phyloP scores from a whole-genome alignment of 768 basidiomycete genomes.

The Termitomyces sp. region DNA sequence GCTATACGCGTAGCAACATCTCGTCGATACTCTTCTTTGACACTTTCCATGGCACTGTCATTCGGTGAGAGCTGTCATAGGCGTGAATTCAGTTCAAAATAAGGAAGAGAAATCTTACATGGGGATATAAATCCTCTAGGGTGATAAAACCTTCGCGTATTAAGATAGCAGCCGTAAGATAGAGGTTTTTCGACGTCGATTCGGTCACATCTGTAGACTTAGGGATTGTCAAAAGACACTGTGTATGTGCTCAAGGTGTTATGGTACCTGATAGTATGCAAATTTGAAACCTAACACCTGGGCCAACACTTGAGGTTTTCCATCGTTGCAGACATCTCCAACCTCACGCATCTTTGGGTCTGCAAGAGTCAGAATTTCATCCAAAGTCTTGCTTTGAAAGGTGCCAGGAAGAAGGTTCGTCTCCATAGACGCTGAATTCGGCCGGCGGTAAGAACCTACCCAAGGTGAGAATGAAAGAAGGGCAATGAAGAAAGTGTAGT shows the following conservation, averaged over 20 bases:
- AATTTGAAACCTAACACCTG: conserved; percentile 99
- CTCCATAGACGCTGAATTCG: conserved; percentile 27
- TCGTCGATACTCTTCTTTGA: conserved; percentile 59
- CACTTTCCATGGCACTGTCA: conserved; percentile 71
- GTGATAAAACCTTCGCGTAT: conserved; percentile 88
- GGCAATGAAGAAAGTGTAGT: conserved; percentile 86
- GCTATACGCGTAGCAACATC: conserved; percentile 60
- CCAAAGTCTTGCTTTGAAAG: conserved; percentile 56
- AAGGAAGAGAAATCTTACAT: conserved; percentile 49
- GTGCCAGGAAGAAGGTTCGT: conserved; percentile 30
- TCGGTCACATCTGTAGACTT: conserved; percentile 59
- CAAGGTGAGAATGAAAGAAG: conserved; percentile 86
- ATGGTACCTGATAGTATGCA: conserved; percentile 69
- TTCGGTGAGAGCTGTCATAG: conserved; percentile 55
- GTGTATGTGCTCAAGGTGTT: conserved; percentile 1
- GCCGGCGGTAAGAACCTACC: conserved; percentile 47
- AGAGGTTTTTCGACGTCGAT: conserved; percentile 62
- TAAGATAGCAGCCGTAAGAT: conserved; percentile 78
- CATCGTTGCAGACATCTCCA: conserved; percentile 15
- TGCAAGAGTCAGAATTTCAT: conserved; percentile 57
- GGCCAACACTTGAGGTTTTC: conserved; percentile 60
- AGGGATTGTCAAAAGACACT: neutral
- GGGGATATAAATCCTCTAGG: conserved; percentile 87
- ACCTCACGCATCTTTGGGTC: conserved; percentile 29
- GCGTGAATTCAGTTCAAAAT: neutral